Base-by-base conservation (phyloP, 1,284 basidiomycete genomes). In the Apiotrichum sp. region DNA sequence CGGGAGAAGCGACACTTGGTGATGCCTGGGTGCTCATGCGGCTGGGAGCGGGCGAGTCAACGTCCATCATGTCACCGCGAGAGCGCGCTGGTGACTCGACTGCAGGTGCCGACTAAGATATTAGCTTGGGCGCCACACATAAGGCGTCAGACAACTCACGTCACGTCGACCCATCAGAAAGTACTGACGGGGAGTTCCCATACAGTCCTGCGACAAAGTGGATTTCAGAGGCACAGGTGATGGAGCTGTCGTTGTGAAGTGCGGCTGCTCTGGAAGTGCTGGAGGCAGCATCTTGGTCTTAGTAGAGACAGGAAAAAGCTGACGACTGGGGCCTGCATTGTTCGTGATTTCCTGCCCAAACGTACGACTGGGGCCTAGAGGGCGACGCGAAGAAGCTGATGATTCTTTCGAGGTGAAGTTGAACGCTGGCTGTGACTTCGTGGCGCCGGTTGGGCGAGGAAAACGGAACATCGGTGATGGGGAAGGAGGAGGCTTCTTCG, bases 231-330 rank as follows among this genome's bases (percentile, higher is more conserved):
- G 71, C 1, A 70, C 53, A 10, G 59, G 59, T 41, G 59, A 57
- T 10, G 38, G 45, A 2, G 47, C 34, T 10, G 7, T 46, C 16
- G 44, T 6, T 8, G 7, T 34, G 6, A 6, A 16, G 33, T 9
- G 32, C 5, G 34, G n/a, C 11, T 14, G 9, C 11, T 31, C 35
- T 22, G 66, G 68, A 22, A 70, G 52, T 11, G 65, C 63, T 2
- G 71, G 71, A 16, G 72, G 72, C 10, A 68, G 53, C 69, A 73
- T 71, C 62, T 56, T 69, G 6, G 67, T 67, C 56, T 68, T 69
- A 35, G 52, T 56, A 7, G 38, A 52, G 32, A 11, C 16, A 8
- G 2, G 3, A 11, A 49, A 40, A 10, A 34, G 49, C 43, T 55
- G 44, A 32, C 54, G 43, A 42, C 39, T 55, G 31, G 47, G 50